phyloP scores from a whole-genome alignment of 495 filamentous ascomycete species.

The Penicillium taxi region DNA sequence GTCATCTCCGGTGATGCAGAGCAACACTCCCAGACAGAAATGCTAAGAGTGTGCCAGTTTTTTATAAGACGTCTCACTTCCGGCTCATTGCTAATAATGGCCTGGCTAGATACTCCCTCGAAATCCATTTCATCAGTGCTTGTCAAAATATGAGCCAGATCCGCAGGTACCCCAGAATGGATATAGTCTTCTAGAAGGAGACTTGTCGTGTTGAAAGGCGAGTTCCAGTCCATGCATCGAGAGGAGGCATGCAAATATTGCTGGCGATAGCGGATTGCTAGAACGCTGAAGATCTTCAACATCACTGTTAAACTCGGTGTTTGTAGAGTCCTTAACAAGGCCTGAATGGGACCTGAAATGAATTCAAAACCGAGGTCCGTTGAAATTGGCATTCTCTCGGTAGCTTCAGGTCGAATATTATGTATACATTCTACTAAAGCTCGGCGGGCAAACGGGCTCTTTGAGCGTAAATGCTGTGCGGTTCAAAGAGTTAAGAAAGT shows the following conservation, averaged over 20 bases:
- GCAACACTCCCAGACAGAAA: slow-evolving; percentile 37
- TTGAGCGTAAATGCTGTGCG: slow-evolving; percentile 25
- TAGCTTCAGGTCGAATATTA: slow-evolving; percentile 14
- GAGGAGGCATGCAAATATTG: slow-evolving; percentile 26
- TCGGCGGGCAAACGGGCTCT: slow-evolving; percentile 36
- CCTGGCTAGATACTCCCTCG: slow-evolving; percentile 16
- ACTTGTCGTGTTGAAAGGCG: slow-evolving; percentile 23
- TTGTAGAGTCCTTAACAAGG: slow-evolving; percentile 26
- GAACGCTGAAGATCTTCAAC: slow-evolving; percentile 30
- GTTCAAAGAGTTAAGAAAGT: background rate
- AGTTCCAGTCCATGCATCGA: slow-evolving; percentile 35
- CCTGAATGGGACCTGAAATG: slow-evolving; percentile 33
- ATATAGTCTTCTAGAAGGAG: slow-evolving; percentile 30
- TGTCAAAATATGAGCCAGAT: slow-evolving; percentile 26
- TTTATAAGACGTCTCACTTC: slow-evolving; percentile 12
- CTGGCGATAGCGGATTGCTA: slow-evolving; percentile 28
- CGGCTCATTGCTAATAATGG: slow-evolving; percentile 15
- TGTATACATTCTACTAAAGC: slow-evolving; percentile 24
- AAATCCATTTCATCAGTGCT: slow-evolving; percentile 25
- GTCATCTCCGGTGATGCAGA: slow-evolving; percentile 29
- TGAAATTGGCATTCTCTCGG: slow-evolving; percentile 6
- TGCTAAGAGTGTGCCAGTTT: slow-evolving; percentile 26
- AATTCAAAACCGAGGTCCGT: slow-evolving; percentile 28
- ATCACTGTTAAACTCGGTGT: slow-evolving; percentile 24
- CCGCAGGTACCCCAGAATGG: slow-evolving; percentile 20